Conservation (phyloP, 164 flowering plant genomes). For the Pachysandra terminalis region DNA sequence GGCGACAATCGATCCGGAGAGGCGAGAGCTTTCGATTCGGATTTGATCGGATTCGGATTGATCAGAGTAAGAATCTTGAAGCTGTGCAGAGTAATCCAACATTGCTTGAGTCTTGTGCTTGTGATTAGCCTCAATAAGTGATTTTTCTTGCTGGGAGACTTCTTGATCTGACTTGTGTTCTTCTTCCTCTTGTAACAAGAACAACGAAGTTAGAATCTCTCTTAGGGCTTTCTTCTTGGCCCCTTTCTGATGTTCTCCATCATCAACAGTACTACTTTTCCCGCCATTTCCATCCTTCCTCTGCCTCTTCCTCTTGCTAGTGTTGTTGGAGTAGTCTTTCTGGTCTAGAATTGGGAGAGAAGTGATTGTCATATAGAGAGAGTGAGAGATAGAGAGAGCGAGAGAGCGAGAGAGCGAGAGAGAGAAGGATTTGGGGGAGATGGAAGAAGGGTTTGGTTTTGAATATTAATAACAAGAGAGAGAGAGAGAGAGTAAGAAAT, state of each 20-base stretch:
- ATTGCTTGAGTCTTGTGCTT: too few species aligned
- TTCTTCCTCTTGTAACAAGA: constrained; percentile 52
- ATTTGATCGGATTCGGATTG: constrained; percentile 25
- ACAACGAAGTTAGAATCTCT: constrained; percentile 42
- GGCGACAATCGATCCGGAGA: constrained; percentile 7
- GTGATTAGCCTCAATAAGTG: constrained; percentile 30
- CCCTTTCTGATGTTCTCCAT: too few species aligned
- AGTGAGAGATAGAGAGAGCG: not conserved
- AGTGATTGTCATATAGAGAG: constrained; percentile 16
- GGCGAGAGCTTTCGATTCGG: constrained; percentile 31
- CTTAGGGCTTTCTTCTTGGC: constrained; percentile 19
- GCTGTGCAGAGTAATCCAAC: constrained; percentile 29
- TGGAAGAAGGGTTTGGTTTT: too few species aligned
- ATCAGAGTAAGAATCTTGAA: constrained; percentile 25
- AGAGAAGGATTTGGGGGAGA: not conserved
- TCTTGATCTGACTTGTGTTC: constrained; percentile 28
- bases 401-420: not conserved
- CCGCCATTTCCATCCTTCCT: constrained; percentile 3
- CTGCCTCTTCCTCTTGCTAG: not conserved
- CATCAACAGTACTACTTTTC: too few species aligned
- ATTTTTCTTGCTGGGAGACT: constrained; percentile 22
- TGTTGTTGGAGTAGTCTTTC: not conserved
- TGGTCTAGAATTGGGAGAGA: constrained; percentile 3
- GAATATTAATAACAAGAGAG: too few species aligned
- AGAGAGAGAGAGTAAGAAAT: too few species aligned